Percentiles rank a stretch among this genome's conserved stretches.
Evolutionary conservation across 1,284 basidiomycete genomes (phyloP).

Genomic region (Earliella scabrosa): DNA sequence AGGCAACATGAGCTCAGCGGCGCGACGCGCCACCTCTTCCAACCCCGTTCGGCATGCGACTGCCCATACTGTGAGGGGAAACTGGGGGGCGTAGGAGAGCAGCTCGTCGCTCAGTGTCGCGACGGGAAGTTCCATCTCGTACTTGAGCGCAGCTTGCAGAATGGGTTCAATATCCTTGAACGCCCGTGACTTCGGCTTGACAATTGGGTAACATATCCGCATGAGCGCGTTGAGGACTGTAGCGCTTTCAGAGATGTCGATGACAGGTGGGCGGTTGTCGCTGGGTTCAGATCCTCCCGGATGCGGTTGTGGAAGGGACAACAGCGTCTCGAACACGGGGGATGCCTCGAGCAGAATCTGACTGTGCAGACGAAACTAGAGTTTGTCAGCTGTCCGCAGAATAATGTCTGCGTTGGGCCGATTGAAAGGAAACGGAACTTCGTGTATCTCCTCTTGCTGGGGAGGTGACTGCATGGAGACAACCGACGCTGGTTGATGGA

Average conservation of each 20-base stretch:
- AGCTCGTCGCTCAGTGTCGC: conserved; percentile 8
- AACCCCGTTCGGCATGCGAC: conserved; percentile 18
- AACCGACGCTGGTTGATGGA: too few relatives aligned
- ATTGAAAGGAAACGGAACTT: conserved; percentile 28
- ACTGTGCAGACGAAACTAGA: conserved; percentile 22
- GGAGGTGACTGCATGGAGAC: too few relatives aligned
- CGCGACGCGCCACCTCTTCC: conserved; percentile 10
- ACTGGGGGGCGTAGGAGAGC: neutral
- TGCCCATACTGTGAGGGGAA: conserved; percentile 22
- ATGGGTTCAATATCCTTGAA: conserved; percentile 1
- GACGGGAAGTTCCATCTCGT: conserved; percentile 20
- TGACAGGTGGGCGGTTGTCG: neutral
- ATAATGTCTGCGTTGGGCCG: conserved; percentile 20
- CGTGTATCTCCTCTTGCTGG: too few relatives aligned
- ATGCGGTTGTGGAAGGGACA: conserved; percentile 20
- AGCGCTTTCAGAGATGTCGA: neutral
- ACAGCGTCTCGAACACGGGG: conserved; percentile 21
- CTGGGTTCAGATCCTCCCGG: neutral
- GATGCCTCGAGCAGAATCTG: conserved; percentile 22
- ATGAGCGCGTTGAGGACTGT: conserved; percentile 16
- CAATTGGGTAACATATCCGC: conserved; percentile 24
- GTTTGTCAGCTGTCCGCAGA: conserved; percentile 14
- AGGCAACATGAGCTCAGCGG: neutral
- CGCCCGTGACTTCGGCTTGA: conserved; percentile 6
- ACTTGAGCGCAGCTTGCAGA: conserved; percentile 21